phyloP scores from a whole-genome alignment of 257 asterid genomes.

The Nemophila menziesii region DNA sequence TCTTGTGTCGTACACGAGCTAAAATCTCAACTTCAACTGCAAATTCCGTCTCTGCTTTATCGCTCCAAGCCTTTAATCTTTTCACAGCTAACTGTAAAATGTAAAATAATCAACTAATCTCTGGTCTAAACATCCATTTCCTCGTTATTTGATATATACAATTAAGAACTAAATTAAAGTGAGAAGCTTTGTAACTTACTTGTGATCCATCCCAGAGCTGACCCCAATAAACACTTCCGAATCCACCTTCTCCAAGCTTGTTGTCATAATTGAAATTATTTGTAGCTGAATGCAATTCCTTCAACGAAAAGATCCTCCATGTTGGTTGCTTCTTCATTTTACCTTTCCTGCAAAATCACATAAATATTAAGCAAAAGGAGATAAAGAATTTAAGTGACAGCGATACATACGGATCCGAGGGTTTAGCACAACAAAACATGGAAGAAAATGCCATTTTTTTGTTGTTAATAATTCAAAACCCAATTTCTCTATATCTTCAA shows the following conservation, averaged over 20 bases:
- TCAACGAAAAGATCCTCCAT: slow-evolving; percentile 63
- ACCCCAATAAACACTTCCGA: slow-evolving; percentile 77
- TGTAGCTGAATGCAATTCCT: slow-evolving; percentile 57
- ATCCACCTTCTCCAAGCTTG: slow-evolving; percentile 79
- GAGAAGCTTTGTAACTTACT: slow-evolving; percentile 22
- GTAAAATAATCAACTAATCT: not conserved
- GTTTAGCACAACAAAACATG: slow-evolving; percentile 46
- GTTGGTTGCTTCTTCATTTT: slow-evolving; percentile 23
- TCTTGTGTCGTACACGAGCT: slow-evolving; percentile 78
- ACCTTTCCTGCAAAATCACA: slow-evolving; percentile 13
- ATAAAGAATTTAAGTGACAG: not conserved
- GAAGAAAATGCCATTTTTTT: slow-evolving; percentile 35
- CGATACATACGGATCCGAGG: slow-evolving; percentile 55
- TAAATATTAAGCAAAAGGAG: not conserved
- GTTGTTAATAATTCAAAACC: slow-evolving; percentile 8
- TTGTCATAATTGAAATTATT: slow-evolving; percentile 64
- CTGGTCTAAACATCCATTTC: not conserved
- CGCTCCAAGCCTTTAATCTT: slow-evolving; percentile 84
- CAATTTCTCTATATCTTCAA: slow-evolving; percentile 16
- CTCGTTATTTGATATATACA: not conserved
- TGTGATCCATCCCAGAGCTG: slow-evolving; percentile 78
- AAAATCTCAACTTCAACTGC: slow-evolving; percentile 83
- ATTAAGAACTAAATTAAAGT: not conserved
- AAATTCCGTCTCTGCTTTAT: slow-evolving; percentile 82
- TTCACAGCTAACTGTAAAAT: slow-evolving; percentile 72